phyloP scores from a whole-genome alignment of 352 stramenopile genomes.

The Pythium utonaiense region DNA sequence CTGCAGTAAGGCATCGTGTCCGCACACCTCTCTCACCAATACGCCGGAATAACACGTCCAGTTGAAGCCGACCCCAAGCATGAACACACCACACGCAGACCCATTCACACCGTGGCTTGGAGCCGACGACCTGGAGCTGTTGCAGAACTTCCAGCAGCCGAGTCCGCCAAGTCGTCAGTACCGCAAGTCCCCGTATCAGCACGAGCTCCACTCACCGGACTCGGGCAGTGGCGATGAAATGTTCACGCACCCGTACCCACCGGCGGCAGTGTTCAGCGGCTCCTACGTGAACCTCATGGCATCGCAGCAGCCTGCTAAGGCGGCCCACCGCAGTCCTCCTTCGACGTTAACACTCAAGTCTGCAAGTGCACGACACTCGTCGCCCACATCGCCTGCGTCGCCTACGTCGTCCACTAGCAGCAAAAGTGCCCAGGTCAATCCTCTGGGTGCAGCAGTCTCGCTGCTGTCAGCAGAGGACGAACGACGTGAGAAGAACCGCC shows the following conservation, averaged over 20 bases:
- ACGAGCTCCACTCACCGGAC: background rate
- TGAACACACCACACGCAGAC: constrained; percentile 6
- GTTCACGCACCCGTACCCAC: background rate
- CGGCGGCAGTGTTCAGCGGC: background rate
- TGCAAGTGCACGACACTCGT: background rate
- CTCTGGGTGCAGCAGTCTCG: background rate
- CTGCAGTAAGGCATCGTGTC: no score
- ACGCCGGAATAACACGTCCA: no score
- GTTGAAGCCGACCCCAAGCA: background rate
- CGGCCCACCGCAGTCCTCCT: background rate
- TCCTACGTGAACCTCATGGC: background rate
- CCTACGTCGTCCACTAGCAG: constrained; percentile 2
- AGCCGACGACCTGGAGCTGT: constrained; percentile 21
- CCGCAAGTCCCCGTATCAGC: background rate
- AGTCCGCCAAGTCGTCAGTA: background rate
- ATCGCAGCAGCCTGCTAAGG: background rate
- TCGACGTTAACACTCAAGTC: background rate
- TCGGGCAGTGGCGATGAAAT: background rate
- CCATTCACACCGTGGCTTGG: constrained; percentile 21
- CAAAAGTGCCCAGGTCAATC: background rate
- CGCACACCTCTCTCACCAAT: no score
- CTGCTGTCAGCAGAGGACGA: constrained; percentile 13
- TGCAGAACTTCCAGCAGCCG: constrained; percentile 10
- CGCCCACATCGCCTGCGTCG: background rate
- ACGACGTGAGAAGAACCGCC: constrained; percentile 28